Percentiles rank a stretch among this genome's conserved stretches.
These are phyloP conservation scores for Amanita muscaria DNA, from an alignment of 768 basidiomycete species.

Conservation along the genomic window DNA sequence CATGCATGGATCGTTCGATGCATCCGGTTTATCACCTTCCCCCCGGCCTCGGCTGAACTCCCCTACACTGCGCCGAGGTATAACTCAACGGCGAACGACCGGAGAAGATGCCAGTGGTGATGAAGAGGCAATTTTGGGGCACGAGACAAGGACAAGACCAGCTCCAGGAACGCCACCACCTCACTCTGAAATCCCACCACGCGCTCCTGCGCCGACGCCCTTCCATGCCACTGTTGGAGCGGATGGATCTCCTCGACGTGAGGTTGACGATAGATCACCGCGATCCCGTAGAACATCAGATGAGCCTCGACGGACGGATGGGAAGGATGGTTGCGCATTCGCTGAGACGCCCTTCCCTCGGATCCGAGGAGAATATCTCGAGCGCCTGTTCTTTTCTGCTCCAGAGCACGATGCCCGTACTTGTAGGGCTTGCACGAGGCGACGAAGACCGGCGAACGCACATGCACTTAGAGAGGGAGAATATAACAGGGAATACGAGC, in stretches of 20 bases:
- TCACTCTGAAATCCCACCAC: constrained; percentile 10
- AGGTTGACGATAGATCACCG: background rate
- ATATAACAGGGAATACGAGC: constrained; percentile 4
- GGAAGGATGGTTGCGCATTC: background rate
- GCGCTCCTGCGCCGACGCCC: constrained; percentile 30
- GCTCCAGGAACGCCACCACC: constrained; percentile 3
- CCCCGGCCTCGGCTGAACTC: constrained; percentile 2
- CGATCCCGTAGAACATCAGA: background rate
- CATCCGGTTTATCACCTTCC: constrained; percentile 1
- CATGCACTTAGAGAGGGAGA: constrained; percentile 11
- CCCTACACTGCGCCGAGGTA: background rate
- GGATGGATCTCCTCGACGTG: constrained; percentile 1
- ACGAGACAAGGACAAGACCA: background rate
- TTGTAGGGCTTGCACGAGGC: constrained; percentile 57
- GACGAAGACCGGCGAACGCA: constrained; percentile 17
- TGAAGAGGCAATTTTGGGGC: background rate
- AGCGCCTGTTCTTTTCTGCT: constrained; percentile 73
- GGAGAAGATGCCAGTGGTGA: background rate
- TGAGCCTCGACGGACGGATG: background rate
- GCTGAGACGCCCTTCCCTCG: constrained; percentile 64
- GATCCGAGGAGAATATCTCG: constrained; percentile 70
- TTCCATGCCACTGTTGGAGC: constrained; percentile 19
- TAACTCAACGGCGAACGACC: background rate
- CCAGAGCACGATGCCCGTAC: constrained; percentile 67
- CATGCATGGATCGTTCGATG: constrained; percentile 18